Base-by-base conservation (phyloP, 306 rosid species). In the Malus sylvestris region DNA sequence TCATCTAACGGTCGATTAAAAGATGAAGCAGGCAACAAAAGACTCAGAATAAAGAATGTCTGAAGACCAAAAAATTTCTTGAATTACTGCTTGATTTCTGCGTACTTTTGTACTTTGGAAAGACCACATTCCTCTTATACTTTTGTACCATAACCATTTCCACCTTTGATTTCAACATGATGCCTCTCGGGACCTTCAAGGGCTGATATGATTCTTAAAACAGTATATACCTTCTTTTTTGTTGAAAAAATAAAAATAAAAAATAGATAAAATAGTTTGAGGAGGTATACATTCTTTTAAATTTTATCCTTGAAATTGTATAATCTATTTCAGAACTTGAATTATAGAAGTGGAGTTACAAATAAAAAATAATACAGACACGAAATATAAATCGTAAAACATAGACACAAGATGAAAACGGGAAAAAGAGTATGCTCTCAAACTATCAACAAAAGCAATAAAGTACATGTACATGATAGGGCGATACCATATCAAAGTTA, bases 401-500 rank as follows among this genome's bases (percentile, higher is more conserved):
- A 29, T 6, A 62, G 67, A 62, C 33, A 27, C 38, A 25, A 62
- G 35, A 61, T 2, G 20, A 25, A 62, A 62, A 62, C 23, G 2
- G 20, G 45, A 13, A 18, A 29, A 32, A 32, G 12, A 14, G 18
- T 9, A 16, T 32, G 22, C 20, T 32, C 11, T 18, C 45, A 32
- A 16, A 64, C 16, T 18, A 4, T 32, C 68, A 64, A 60, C 32
- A n/a, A 3, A 19, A 8, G n/a, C 1, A 14, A 68, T 30, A 14
- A 69, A 59, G 13, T 38, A 57, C 16, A 23, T n/a, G 13, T 38
- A 20, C 16, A 23, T 30, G 16, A 61, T 4, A 30, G 13, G 61
- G 77, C 10, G 3, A 38, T 83, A 90, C 98, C 98, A 90, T 95
- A 78, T 83, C 79, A 72, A 42, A 79, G 68, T 90, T 89, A 52